Percentiles rank a stretch among this genome's conserved stretches.
Conservation (phyloP, 2,329 filamentous ascomycete genomes). For the Xylaria sp. region DNA sequence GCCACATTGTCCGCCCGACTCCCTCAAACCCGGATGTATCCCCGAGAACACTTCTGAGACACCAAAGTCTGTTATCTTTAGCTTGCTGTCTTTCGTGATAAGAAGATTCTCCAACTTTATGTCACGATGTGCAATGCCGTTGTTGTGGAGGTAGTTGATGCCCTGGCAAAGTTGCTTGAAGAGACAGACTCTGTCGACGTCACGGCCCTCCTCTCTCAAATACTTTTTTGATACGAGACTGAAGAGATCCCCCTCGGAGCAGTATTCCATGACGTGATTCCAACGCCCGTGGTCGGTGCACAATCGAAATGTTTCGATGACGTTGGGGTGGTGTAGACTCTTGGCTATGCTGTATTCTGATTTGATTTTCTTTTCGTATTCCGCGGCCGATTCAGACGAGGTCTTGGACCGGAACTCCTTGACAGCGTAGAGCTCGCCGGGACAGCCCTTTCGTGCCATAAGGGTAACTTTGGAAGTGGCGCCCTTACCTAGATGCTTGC, state of each 20-base stretch:
- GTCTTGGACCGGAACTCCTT: constrained; percentile 86
- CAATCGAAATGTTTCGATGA: constrained; percentile 81
- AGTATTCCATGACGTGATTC: constrained; percentile 96
- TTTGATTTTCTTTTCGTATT: constrained; percentile 90
- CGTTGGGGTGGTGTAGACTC: constrained; percentile 86
- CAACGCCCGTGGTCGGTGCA: constrained; percentile 80
- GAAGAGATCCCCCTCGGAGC: constrained; percentile 83
- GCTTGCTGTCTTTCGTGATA: constrained; percentile 79
- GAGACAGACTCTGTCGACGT: constrained; percentile 79
- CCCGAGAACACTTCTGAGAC: constrained; percentile 88
- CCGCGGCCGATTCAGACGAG: constrained; percentile 73
- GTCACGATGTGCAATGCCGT: constrained; percentile 90
- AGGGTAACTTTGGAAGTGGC: constrained; percentile 84
- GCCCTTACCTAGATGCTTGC: constrained; percentile 82
- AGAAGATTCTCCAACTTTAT: constrained; percentile 91
- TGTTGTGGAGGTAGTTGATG: constrained; percentile 81
- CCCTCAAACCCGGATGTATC: constrained; percentile 80
- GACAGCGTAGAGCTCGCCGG: constrained; percentile 78
- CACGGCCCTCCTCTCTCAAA: constrained; percentile 71
- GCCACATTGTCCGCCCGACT: constrained; percentile 78
- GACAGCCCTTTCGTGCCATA: constrained; percentile 76
- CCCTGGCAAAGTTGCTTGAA: constrained; percentile 91
- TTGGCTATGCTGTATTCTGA: constrained; percentile 90
- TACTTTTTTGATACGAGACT: constrained; percentile 77
- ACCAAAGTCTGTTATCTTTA: constrained; percentile 94